Evolutionary conservation across 2,329 filamentous ascomycete species (phyloP).

Genomic region (Ilyonectria robusta): DNA sequence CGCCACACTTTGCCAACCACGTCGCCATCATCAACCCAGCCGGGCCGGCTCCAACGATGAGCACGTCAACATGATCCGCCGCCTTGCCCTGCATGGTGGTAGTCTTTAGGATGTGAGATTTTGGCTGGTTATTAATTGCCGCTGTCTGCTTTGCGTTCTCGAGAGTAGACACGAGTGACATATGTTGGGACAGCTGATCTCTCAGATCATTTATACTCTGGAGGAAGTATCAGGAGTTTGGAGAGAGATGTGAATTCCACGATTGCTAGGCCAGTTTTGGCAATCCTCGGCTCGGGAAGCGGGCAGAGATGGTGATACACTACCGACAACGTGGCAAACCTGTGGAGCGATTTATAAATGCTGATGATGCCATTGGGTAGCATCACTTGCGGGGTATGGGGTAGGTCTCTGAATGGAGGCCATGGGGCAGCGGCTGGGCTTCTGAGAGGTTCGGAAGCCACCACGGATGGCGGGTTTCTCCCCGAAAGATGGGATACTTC

Average conservation of each 20-base stretch:
- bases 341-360: neutral
- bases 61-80: slow-evolving; percentile 28
- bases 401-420: neutral
- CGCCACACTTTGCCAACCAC: slow-evolving; percentile 37
- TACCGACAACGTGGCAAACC: neutral
- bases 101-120: neutral
- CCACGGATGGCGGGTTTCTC: slow-evolving; percentile 1
- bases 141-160: neutral
- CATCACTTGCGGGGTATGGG: slow-evolving; percentile 4
- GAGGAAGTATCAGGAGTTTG: neutral
- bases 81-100: slow-evolving; percentile 12
- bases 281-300: slow-evolving; percentile 8
- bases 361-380: neutral
- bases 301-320: neutral
- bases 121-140: too few species aligned
- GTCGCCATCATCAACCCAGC: slow-evolving; percentile 37
- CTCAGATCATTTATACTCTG: neutral
- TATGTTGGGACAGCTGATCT: neutral
- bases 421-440: neutral
- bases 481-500: neutral
- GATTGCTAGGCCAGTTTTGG: neutral
- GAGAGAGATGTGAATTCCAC: neutral
- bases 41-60: slow-evolving; percentile 32
- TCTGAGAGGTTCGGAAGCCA: neutral
- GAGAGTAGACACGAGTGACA: neutral